phyloP scores from a whole-genome alignment of 1,139 yeast species.

The Scheffersomyces quercinus region DNA sequence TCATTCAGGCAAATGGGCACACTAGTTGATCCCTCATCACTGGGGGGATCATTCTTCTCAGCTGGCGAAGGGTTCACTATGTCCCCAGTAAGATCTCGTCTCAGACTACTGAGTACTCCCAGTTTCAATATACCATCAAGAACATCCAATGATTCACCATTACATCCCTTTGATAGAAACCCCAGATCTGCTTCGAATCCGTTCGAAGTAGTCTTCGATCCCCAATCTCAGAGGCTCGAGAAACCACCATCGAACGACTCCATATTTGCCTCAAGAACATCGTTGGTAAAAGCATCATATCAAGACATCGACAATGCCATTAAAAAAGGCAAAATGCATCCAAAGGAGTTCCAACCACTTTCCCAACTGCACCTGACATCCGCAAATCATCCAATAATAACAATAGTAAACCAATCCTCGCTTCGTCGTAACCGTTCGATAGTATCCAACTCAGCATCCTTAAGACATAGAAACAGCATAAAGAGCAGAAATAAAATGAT shows the following conservation, averaged over 20 bases:
- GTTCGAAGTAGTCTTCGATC: constrained; percentile 8
- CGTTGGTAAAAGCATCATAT: constrained; percentile 7
- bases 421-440: constrained; percentile 30
- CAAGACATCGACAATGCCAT: constrained; percentile 13
- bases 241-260: background rate
- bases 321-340: constrained; percentile 1
- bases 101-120: no score
- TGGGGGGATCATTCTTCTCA: background rate
- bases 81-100: no score
- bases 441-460: constrained; percentile 31
- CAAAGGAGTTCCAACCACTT: constrained; percentile 2
- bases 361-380: background rate
- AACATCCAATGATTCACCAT: constrained; percentile 3
- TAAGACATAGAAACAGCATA: constrained; percentile 32
- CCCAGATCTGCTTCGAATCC: constrained; percentile 10
- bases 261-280: background rate
- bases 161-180: constrained; percentile 4
- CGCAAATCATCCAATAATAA: constrained; percentile 16
- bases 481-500: constrained; percentile 32
- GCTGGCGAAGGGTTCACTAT: no score
- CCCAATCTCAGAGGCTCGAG: background rate
- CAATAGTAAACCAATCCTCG: constrained; percentile 26
- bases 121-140: no score
- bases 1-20: no score
- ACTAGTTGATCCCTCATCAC: constrained; percentile 5